These are phyloP conservation scores for Diaporthe helianthi DNA, from an alignment of 2,329 filamentous ascomycete species.

Conservation along the genomic window DNA sequence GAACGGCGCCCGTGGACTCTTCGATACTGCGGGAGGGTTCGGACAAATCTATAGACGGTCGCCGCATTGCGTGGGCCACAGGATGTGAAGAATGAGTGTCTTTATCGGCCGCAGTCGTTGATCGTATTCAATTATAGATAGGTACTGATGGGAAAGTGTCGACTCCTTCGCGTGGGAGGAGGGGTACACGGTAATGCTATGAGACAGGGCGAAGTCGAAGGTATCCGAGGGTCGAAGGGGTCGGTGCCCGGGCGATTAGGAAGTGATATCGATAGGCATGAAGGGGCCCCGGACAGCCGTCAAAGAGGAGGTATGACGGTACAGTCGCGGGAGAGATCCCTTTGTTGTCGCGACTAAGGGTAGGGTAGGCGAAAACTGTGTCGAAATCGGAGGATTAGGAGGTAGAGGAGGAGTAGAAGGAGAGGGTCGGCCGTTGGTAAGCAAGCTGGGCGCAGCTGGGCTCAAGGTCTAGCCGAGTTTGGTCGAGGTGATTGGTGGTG, in stretches of 20 bases:
- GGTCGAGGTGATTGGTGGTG: slow-evolving; percentile 21
- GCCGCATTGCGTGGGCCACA: slow-evolving; percentile 46
- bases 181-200: not conserved
- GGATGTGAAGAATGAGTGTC: slow-evolving; percentile 40
- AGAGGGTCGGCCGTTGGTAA: not conserved
- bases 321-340: slow-evolving; percentile 3
- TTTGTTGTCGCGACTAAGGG: slow-evolving; percentile 2
- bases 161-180: not conserved
- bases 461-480: slow-evolving; percentile 16
- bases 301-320: not conserved
- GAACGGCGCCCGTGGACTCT: slow-evolving; percentile 40
- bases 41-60: slow-evolving; percentile 41
- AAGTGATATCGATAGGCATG: not conserved
- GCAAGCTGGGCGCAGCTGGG: slow-evolving; percentile 21
- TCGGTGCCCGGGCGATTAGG: slow-evolving; percentile 6
- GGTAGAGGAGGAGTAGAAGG: not conserved
- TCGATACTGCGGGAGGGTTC: slow-evolving; percentile 43
- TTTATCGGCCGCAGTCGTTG: not conserved
- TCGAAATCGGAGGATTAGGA: not conserved
- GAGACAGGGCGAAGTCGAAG: not conserved
- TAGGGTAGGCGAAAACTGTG: not conserved
- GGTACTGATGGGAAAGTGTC: too few relatives aligned
- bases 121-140: not conserved
- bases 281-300: slow-evolving; percentile 13
- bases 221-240: not conserved